These are phyloP conservation scores for Phytophthora lateralis DNA, from an alignment of 352 stramenopile species.

Conservation along the genomic window DNA sequence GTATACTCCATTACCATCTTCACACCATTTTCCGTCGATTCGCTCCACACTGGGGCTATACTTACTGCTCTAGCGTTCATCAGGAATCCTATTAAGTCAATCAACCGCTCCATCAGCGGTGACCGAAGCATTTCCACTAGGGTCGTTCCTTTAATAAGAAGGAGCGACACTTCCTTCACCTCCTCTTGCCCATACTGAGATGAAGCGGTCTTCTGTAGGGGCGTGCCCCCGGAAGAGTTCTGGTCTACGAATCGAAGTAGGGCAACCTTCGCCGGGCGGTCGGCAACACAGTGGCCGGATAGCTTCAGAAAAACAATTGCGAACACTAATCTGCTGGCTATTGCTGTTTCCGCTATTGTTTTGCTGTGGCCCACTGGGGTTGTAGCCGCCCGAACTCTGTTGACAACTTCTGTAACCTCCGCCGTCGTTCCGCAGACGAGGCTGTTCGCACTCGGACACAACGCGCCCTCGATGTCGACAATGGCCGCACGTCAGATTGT, in stretches of 20 bases:
- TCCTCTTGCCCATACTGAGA: slow-evolving; percentile 2
- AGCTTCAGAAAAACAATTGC: background rate
- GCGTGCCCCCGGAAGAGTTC: background rate
- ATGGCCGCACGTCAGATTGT: slow-evolving; percentile 1
- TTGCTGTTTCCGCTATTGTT: background rate
- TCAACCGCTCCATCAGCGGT: background rate
- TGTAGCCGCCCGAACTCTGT: too few species aligned
- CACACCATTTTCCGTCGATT: background rate
- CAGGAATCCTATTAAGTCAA: background rate
- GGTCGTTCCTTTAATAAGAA: background rate
- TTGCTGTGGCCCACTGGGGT: too few species aligned
- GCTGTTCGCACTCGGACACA: background rate
- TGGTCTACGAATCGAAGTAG: background rate
- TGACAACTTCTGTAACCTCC: background rate
- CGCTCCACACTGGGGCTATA: background rate
- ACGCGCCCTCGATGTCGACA: background rate
- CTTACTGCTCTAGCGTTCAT: background rate
- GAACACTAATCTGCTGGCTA: background rate
- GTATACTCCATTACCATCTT: background rate
- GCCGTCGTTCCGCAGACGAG: background rate
- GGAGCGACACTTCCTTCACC: slow-evolving; percentile 3
- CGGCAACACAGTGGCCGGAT: background rate
- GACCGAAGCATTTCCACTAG: background rate
- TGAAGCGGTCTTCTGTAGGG: background rate
- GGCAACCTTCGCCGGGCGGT: background rate